Percentiles rank a stretch among this genome's conserved stretches.
These are phyloP conservation scores for Ogataea polymorpha DNA, from an alignment of 805 yeast species.

Conservation along the genomic window DNA sequence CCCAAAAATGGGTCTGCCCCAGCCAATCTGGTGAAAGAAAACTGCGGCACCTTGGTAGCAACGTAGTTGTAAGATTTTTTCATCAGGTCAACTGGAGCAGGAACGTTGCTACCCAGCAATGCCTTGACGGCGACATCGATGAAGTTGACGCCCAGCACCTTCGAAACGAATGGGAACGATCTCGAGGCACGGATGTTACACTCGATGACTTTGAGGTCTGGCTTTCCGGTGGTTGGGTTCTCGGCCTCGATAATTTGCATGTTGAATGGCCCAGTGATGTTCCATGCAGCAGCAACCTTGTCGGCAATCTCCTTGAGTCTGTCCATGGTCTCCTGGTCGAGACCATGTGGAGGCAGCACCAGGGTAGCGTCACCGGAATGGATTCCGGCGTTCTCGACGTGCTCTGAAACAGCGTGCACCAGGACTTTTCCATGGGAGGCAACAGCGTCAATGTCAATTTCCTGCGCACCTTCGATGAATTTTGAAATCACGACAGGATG, in stretches of 20 bases:
- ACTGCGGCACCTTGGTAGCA: slow-evolving; percentile 97
- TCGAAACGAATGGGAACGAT: slow-evolving; percentile 98
- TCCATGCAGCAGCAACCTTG: slow-evolving; percentile 90
- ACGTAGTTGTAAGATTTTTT: slow-evolving; percentile 69
- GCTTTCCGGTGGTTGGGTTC: slow-evolving; percentile 52
- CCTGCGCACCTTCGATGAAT: slow-evolving; percentile 94
- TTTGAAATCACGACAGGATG: slow-evolving; percentile 97
- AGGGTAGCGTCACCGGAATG: slow-evolving; percentile 99
- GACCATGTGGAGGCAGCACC: slow-evolving; percentile 94
- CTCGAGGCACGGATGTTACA: slow-evolving; percentile 98
- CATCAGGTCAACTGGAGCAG: slow-evolving; percentile 84
- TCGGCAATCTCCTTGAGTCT: slow-evolving; percentile 95
- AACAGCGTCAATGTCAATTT: slow-evolving; percentile 98
- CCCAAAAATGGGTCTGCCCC: slow-evolving; percentile 99
- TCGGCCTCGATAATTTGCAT: slow-evolving; percentile 88
- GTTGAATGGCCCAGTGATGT: slow-evolving; percentile 96
- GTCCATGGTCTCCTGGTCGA: slow-evolving; percentile 84
- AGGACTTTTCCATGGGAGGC: slow-evolving; percentile 91
- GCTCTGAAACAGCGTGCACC: slow-evolving; percentile 97
- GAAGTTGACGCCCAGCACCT: slow-evolving; percentile 91
- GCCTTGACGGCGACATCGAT: slow-evolving; percentile 94
- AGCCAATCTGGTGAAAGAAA: slow-evolving; percentile 95
- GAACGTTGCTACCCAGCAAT: slow-evolving; percentile 67
- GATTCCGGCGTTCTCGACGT: slow-evolving; percentile 98
- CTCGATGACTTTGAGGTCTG: slow-evolving; percentile 90